Evolutionary conservation across 176 grass and related monocot genomes (phyloP), one percentile per base, ranked within the genome.

Genomic region (Microstegium vimineum): DNA sequence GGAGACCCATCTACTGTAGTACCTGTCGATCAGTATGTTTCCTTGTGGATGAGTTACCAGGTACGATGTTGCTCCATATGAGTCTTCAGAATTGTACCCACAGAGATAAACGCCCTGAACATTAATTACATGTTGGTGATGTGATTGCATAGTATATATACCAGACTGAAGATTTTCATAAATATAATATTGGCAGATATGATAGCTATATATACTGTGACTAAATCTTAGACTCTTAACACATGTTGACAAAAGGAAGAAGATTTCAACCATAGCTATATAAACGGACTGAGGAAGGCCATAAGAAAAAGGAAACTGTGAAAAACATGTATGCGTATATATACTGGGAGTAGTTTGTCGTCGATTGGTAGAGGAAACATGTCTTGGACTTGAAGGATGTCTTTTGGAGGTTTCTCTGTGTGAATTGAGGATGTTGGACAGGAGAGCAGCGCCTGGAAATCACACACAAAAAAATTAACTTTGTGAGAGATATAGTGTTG

Each of bases 21-120:
- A 98, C 95, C 90, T 89, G 49, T 98, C 89, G 74, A 95, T 81
- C 65, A 98, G 37, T 91, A 98, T 91, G 81, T 95, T 98, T 70
- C 95, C 95, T 79, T 93, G 82, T 45, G 89, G 89, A 54, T 98
- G 95, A 74, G 64, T 73, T 66, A 95, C 81, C 40, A 93, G 81
- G 85, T 98, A 98, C 17, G 95, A 88, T n/a, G 92, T 91, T 78
- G 92, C 95, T 40, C 90, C 92, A 82, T 66, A 91, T 17, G 92
- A 88, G 82, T 77, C 69, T 37, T 93, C 56, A 37, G 84, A 93
- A 86, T 98, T 90, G 41, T 93, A 94, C 41, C 95, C 95, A 77
- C 95, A 98, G 34, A 91, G 92, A 62, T 93, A 93, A 77, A 98
- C 88, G 65, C 90, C 95, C 95, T 94, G 84, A 66, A 87, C 79